phyloP scores from a whole-genome alignment of 257 asterid species.

The Ilex aquifolium region DNA sequence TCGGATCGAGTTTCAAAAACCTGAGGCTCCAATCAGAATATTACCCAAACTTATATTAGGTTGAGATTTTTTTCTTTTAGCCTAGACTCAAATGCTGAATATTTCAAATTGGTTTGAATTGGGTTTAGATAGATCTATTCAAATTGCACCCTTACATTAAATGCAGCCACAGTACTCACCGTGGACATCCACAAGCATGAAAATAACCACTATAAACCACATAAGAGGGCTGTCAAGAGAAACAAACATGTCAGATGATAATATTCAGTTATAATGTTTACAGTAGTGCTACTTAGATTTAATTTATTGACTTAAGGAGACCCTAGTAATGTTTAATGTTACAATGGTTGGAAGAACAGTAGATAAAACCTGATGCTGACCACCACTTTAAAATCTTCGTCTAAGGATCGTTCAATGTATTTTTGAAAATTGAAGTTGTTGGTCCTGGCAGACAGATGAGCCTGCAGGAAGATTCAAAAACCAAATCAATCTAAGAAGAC shows the following conservation, averaged over 20 bases:
- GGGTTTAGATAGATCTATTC: too few relatives aligned
- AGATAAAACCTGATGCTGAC: conserved; percentile 19
- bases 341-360: neutral
- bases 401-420: conserved; percentile 19
- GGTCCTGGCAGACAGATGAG: conserved; percentile 13
- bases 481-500: too few relatives aligned
- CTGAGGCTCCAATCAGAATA: too few relatives aligned
- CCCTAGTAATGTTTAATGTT: too few relatives aligned
- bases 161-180: conserved; percentile 12
- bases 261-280: too few relatives aligned
- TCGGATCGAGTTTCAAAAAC: too few relatives aligned
- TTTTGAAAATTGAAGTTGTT: conserved; percentile 18
- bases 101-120: too few relatives aligned
- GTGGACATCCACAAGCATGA: conserved; percentile 30
- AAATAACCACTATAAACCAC: conserved; percentile 39
- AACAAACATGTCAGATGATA: neutral
- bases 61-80: too few relatives aligned
- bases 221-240: conserved; percentile 28
- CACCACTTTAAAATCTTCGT: conserved; percentile 22
- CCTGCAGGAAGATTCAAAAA: conserved; percentile 5
- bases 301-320: too few relatives aligned
- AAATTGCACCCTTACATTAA: neutral
- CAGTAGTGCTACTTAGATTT: too few relatives aligned
- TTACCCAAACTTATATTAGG: too few relatives aligned
- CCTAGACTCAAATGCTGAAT: too few relatives aligned